phyloP scores from a whole-genome alignment of 176 grass and related monocot species.

The Raddia guianensis region DNA sequence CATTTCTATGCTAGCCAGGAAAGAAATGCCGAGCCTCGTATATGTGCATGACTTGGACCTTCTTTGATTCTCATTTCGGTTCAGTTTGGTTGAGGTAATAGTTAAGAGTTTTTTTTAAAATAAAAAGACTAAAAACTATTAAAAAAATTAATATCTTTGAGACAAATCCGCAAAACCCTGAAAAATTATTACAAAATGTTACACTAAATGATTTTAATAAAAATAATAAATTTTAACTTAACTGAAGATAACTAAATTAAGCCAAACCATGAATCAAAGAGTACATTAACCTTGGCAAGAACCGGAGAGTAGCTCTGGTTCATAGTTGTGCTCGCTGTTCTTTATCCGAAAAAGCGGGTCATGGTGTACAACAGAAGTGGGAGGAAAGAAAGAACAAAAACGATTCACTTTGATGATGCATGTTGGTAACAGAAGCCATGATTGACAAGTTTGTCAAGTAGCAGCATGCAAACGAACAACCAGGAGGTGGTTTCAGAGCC shows the following conservation, averaged over 20 bases:
- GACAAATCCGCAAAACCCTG: too few relatives aligned
- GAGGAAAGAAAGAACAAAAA: conserved; percentile 30
- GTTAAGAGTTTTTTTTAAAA: too few relatives aligned
- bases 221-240: too few relatives aligned
- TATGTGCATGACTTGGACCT: neutral
- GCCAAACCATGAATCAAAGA: too few relatives aligned
- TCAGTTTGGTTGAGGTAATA: too few relatives aligned
- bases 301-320: neutral
- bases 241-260: too few relatives aligned
- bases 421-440: conserved; percentile 34
- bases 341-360: neutral
- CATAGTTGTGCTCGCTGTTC: neutral
- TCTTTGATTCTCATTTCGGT: too few relatives aligned
- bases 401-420: conserved; percentile 38
- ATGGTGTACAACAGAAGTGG: neutral
- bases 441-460: conserved; percentile 57
- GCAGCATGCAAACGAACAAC: neutral
- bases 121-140: too few relatives aligned
- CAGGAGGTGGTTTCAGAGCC: neutral
- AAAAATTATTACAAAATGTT: too few relatives aligned
- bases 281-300: too few relatives aligned
- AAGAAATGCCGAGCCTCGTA: neutral
- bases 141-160: too few relatives aligned
- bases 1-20: neutral
- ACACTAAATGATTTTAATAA: too few relatives aligned